phyloP scores from a whole-genome alignment of 2,329 filamentous ascomycete genomes.

The Colletotrichum tropicicola region DNA sequence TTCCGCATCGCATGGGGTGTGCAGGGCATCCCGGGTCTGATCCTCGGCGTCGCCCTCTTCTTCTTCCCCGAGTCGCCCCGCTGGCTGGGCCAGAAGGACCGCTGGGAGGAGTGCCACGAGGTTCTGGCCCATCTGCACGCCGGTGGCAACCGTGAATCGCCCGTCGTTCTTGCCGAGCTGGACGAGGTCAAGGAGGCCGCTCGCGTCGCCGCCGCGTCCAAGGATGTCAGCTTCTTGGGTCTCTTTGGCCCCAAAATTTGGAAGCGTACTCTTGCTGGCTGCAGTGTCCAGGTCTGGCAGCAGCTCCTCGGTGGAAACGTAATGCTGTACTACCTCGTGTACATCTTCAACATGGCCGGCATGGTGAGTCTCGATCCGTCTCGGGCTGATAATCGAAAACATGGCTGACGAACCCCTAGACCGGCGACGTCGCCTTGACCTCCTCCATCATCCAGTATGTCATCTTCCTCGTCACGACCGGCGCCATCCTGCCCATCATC shows the following conservation, averaged over 20 bases:
- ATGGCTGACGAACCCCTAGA: slow-evolving; percentile 20
- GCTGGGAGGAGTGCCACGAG: slow-evolving; percentile 31
- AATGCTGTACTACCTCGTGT: slow-evolving; percentile 69
- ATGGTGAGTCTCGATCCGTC: slow-evolving; percentile 40
- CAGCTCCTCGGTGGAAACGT: slow-evolving; percentile 66
- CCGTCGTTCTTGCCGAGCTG: slow-evolving; percentile 65
- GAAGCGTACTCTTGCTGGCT: slow-evolving; percentile 59
- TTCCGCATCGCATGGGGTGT: slow-evolving; percentile 59
- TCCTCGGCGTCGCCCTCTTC: slow-evolving; percentile 34
- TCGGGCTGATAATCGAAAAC: neutral
- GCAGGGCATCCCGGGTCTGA: slow-evolving; percentile 32
- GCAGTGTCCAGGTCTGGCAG: slow-evolving; percentile 65
- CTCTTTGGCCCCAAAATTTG: slow-evolving; percentile 58
- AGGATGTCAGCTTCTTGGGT: slow-evolving; percentile 48
- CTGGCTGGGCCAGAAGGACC: slow-evolving; percentile 30
- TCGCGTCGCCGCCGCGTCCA: slow-evolving; percentile 45
- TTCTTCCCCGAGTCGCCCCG: slow-evolving; percentile 31
- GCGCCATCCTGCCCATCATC: slow-evolving; percentile 56
- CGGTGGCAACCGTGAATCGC: slow-evolving; percentile 60
- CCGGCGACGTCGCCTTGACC: slow-evolving; percentile 46
- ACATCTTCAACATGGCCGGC: slow-evolving; percentile 69
- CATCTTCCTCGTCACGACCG: slow-evolving; percentile 63
- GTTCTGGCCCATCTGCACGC: slow-evolving; percentile 57
- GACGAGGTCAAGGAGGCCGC: slow-evolving; percentile 58
- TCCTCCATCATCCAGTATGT: slow-evolving; percentile 65